Base-by-base conservation (phyloP, 106 monocot species). In the Dendrobium huoshanense region DNA sequence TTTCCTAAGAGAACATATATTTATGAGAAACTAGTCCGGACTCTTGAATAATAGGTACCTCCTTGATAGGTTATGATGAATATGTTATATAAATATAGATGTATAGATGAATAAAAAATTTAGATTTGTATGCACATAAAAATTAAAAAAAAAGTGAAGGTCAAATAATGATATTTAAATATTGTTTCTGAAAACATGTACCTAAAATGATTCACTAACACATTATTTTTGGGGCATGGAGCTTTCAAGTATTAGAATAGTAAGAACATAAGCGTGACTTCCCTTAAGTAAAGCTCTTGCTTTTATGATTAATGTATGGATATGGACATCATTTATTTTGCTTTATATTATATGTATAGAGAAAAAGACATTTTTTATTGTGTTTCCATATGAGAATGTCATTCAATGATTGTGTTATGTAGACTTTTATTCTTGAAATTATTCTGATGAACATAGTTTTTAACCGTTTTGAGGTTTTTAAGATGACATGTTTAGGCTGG, bases 401-500 rank as follows among this genome's bases (percentile, higher is more conserved):
- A 65, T 25, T n/a, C 64, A 8, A 10, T 25, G 25, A 65, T 22
- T 61, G 22, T 61, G 7, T 61, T 61, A 37, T 37, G 37, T 37
- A 37, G 16, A 17, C 2, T 15, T n/a, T 18, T 18, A 20, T n/a
- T 61, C 18, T 6, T 61, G 22, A 61, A 61, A 61, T 22, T 24
- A 65, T 65, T 22, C 64, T 65, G 22, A 51, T 51, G 13, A 61
- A 20, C 61, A 33, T 24, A 31, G 49, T 51, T 9, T 48, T 55
- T 56, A 55, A 18, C 25, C 55, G 20, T 11, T 70, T 48, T 70
- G 11, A 70, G 20, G 72, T 13, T 10, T 29, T 72, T 72, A 41
- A 41, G 37, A 33, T 72, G 19, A 79, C 77, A 54, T 73, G 67
- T 88, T 9, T 84, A 92, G 89, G 82, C 82, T 25, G 85, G 81